Evolutionary conservation across 768 basidiomycete genomes (phyloP).

Genomic region (Russula emetica): DNA sequence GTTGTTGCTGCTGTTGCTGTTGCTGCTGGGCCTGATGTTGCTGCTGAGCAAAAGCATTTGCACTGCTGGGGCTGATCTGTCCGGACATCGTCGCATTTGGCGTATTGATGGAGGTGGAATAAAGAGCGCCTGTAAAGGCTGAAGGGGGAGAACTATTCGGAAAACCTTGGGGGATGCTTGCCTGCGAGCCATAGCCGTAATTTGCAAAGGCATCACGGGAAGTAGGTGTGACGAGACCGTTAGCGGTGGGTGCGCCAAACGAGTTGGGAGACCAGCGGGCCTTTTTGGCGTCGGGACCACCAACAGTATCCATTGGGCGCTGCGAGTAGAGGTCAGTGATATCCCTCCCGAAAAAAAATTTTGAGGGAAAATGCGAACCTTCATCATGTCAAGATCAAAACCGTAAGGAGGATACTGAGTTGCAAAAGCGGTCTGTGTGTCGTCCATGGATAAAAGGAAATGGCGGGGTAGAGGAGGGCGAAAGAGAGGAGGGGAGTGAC

Average conservation of each 20-base stretch:
- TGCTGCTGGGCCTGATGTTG: conserved; percentile 42
- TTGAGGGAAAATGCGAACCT: conserved; percentile 45
- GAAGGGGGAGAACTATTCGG: conserved; percentile 47
- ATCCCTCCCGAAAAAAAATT: conserved; percentile 2
- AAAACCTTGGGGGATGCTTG: conserved; percentile 52
- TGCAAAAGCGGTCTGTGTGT: conserved; percentile 66
- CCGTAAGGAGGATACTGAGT: conserved; percentile 64
- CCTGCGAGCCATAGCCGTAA: conserved; percentile 81
- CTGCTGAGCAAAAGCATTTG: conserved; percentile 52
- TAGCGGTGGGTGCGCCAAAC: conserved; percentile 36
- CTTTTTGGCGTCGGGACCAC: conserved; percentile 84
- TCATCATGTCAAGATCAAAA: conserved; percentile 91
- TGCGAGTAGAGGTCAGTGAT: conserved; percentile 32
- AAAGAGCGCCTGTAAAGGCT: conserved; percentile 54
- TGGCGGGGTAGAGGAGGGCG: conserved; percentile 20
- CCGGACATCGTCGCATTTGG: conserved; percentile 43
- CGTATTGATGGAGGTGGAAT: conserved; percentile 62
- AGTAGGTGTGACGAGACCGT: conserved; percentile 41
- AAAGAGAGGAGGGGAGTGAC: conserved; percentile 28
- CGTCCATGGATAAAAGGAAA: conserved; percentile 51
- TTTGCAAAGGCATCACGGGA: conserved; percentile 74
- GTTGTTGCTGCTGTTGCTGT: conserved; percentile 29
- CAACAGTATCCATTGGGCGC: conserved; percentile 83
- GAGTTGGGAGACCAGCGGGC: conserved; percentile 82
- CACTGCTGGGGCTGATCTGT: conserved; percentile 66